Evolutionary conservation across 441 rosid genomes (phyloP), one percentile per base, ranked within the genome.

Genomic region (Aleurites moluccanus): DNA sequence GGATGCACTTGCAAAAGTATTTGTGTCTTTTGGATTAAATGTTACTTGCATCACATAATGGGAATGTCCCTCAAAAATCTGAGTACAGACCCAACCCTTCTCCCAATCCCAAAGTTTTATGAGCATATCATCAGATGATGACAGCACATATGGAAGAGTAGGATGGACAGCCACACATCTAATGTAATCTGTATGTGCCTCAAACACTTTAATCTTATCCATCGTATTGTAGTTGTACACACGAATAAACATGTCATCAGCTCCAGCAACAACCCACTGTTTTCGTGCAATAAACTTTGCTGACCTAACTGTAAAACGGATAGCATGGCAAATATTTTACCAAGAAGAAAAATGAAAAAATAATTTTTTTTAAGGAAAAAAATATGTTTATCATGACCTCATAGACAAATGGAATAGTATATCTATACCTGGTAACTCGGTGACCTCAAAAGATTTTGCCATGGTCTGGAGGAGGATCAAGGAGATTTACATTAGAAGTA

Each of bases 31-130:
- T 1, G 96, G 98, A 71, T 91, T 90, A 81, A 94, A 87, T 42
- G 93, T 85, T 7, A 88, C 92, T 80, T 94, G 94, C 97, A 94
- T 94, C 64, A 94, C 98, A 79, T 92, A 91, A 83, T 92, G 97
- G 27, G 90, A 84, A 76, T 94, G 99, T 2, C 97, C 99, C 82
- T 90, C 91, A 72, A 94, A 94, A 44, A 89, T 84, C 74, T 81
- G 91, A 69, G 86, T 77, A 71, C 97, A 92, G 25, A 77, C 75
- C 97, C 97, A 94, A 55, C 85, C 92, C 78, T 94, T 94, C 77
- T 91, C 98, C 99, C 97, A 91, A 62, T 94, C 96, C 99, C 98
- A 94, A 64, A 91, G 90, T 83, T 94, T 94, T 74, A 94, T 88
- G 76, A 91, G 95, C 92, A 88, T 94, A 83, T 94, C 98, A 86